Evolutionary conservation across 2,329 filamentous ascomycete species (phyloP).

Genomic region (Pseudofabraea citricarpa): DNA sequence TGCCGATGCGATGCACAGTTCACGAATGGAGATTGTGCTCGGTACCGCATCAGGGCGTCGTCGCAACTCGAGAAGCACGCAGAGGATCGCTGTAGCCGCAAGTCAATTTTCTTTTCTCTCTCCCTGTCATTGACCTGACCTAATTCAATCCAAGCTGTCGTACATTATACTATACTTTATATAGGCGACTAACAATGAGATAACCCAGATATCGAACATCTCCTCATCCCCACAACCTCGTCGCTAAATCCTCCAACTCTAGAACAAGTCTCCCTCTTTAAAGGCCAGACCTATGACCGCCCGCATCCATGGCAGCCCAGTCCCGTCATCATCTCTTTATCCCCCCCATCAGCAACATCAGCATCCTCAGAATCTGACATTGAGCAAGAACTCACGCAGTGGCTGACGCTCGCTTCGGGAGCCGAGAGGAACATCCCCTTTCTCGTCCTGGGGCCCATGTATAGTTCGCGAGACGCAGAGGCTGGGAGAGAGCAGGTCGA

Average conservation of each 20-base stretch:
- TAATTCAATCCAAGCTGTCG: background rate
- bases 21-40: constrained; percentile 26
- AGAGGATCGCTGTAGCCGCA: too few species aligned
- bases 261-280: too few species aligned
- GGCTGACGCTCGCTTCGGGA: constrained; percentile 29
- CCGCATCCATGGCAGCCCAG: constrained; percentile 32
- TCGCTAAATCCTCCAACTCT: too few species aligned
- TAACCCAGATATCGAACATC: constrained; percentile 29
- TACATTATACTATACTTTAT: background rate
- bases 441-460: constrained; percentile 37
- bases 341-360: constrained; percentile 17
- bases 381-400: constrained; percentile 34
- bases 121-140: too few species aligned
- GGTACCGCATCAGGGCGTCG: constrained; percentile 21
- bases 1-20: constrained; percentile 39
- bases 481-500: constrained; percentile 11
- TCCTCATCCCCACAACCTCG: constrained; percentile 28
- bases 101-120: too few species aligned
- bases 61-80: too few species aligned
- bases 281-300: constrained; percentile 22
- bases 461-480: too few species aligned
- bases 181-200: background rate
- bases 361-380: constrained; percentile 25
- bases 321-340: constrained; percentile 34
- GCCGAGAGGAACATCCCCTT: constrained; percentile 34